Base-by-base conservation (phyloP, 805 yeast genomes). In the Millerago galiae region DNA sequence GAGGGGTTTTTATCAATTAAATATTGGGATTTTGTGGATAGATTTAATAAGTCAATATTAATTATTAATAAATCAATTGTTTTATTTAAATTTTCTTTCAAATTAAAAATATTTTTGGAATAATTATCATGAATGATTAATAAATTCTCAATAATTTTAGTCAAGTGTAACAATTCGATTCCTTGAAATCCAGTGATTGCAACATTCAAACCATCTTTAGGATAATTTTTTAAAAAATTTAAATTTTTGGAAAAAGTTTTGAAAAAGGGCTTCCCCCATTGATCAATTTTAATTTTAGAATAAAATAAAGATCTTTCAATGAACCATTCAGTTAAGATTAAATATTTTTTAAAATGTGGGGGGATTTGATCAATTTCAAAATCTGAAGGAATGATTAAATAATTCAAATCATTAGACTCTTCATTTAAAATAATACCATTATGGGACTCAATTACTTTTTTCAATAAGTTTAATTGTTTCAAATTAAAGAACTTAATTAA, bases 141-240 rank as follows among this genome's bases (percentile, higher is more conserved):
- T 25, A 72, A 55, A 15, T 65, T 47, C 14, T 42, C 53, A 8
- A 87, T 67, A 35, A 91, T 67, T 54, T 83, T 83, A 8, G 74
- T 77, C 11, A 83, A 56, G 61, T 87, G 95, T 34, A 84, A 62
- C 14, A 78, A 62, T 59, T 87, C 95, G 24, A 84, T 78, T 0
- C 95, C 95, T 16, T 79, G 71, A 58, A 82, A 87, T 3, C 95
- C 95, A 3, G 87, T 75, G 3, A 83, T 68, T 47, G 83, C 70
- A 40, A 60, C 42, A 35, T 60, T 48, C 45, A 61, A 59, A 12
- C 35, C 37, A 25, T 24, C 18, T 5, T n/a, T 10, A 5, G 43
- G 40, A 14, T 38, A 17, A 3, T 35, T n/a, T n/a, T 9, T 25
- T 25, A 30, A 43, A 34, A 11, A 44, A 18, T 13, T 37, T 16